Evolutionary conservation across 208 protist species (phyloP).

Genomic region (Phytomonas sp.): DNA sequence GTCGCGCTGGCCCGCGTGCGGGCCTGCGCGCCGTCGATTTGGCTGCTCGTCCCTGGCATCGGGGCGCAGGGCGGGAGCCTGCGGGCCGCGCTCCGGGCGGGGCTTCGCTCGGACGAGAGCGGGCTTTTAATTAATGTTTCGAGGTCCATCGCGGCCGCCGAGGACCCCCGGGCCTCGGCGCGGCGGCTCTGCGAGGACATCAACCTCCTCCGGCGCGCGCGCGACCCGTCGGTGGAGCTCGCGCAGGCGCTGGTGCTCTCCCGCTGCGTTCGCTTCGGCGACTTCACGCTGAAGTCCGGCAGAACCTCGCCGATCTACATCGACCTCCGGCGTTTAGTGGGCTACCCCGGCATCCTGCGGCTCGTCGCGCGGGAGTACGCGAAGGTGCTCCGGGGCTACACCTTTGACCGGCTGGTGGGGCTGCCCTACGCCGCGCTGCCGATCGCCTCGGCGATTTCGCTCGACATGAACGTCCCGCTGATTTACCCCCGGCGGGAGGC

Average conservation of each 20-base stretch:
- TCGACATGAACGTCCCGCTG: constrained; percentile 84
- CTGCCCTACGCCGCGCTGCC: constrained; percentile 94
- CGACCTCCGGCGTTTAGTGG: constrained; percentile 90
- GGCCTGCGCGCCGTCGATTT: constrained; percentile 64
- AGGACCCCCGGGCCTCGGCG: constrained; percentile 57
- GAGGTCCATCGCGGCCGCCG: constrained; percentile 55
- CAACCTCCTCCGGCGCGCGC: constrained; percentile 48
- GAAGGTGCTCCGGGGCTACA: constrained; percentile 46
- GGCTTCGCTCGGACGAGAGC: constrained; percentile 66
- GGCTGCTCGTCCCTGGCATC: constrained; percentile 84
- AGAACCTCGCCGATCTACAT: constrained; percentile 94
- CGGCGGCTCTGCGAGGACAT: constrained; percentile 71
- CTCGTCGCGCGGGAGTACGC: constrained; percentile 76
- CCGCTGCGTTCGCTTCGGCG: constrained; percentile 89
- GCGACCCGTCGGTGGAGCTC: constrained; percentile 28
- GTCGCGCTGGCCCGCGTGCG: constrained; percentile 69
- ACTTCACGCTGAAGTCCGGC: constrained; percentile 94
- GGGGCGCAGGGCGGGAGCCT: constrained; percentile 80
- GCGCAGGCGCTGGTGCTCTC: constrained; percentile 70
- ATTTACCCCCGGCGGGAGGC: constrained; percentile 89
- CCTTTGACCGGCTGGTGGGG: constrained; percentile 80
- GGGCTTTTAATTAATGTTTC: constrained; percentile 85
- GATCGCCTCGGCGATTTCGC: constrained; percentile 89
- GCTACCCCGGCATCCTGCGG: constrained; percentile 75
- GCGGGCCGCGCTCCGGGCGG: constrained; percentile 55